phyloP scores from a whole-genome alignment of 208 protist species.

The Herpetomonas muscarum region DNA sequence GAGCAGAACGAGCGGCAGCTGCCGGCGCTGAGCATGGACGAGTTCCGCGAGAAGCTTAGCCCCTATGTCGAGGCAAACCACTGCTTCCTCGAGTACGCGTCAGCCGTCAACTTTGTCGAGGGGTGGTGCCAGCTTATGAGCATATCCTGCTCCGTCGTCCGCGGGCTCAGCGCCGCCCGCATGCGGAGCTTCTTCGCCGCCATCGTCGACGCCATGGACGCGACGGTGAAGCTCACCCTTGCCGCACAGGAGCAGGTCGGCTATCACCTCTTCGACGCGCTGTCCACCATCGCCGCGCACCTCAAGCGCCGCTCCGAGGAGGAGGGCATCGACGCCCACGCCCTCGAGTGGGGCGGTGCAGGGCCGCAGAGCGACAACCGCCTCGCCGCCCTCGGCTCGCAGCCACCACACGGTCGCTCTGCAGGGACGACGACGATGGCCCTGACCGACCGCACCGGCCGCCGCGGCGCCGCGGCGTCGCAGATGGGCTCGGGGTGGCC shows the following conservation, averaged over 20 bases:
- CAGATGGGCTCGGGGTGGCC: too few species aligned
- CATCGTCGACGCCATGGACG: constrained; percentile 38
- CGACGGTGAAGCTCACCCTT: constrained; percentile 51
- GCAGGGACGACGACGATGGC: too few species aligned
- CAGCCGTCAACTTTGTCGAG: constrained; percentile 72
- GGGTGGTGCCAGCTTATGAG: constrained; percentile 64
- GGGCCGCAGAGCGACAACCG: too few species aligned
- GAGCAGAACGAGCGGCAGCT: constrained; percentile 33
- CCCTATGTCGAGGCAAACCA: constrained; percentile 72
- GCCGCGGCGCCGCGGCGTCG: too few species aligned
- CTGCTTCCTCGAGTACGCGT: constrained; percentile 67
- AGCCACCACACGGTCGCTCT: too few species aligned
- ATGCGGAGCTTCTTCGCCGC: constrained; percentile 40
- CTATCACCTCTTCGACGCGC: constrained; percentile 44
- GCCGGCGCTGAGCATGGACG: constrained; percentile 25
- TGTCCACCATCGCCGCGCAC: constrained; percentile 61
- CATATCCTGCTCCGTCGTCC: constrained; percentile 39
- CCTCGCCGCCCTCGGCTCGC: too few species aligned
- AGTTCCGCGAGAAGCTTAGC: constrained; percentile 40
- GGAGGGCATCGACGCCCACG: not conserved
- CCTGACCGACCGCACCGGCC: too few species aligned
- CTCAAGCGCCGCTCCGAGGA: constrained; percentile 17
- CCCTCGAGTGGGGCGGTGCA: too few species aligned
- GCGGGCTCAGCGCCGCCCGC: constrained; percentile 30
- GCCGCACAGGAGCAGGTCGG: constrained; percentile 78